Conservation (phyloP, 129 eudicot species). For the Lactuca saligna region DNA sequence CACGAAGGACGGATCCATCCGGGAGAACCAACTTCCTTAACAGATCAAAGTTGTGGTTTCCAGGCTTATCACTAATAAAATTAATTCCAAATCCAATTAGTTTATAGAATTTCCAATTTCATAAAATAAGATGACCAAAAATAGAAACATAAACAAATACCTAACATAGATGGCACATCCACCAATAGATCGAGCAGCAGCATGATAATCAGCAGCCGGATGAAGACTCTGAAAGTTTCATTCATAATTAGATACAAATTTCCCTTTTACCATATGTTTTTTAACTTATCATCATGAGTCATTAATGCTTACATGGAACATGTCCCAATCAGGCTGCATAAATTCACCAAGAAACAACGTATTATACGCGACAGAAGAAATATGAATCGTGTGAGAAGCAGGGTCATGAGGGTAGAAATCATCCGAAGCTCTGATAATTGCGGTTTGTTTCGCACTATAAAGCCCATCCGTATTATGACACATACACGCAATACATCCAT, state of each 20-base stretch:
- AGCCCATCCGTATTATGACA: constrained; percentile 87
- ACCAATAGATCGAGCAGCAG: constrained; percentile 90
- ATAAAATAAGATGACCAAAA: neutral
- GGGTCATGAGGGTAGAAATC: constrained; percentile 90
- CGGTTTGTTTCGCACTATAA: constrained; percentile 78
- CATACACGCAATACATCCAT: constrained; percentile 91
- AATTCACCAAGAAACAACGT: constrained; percentile 84
- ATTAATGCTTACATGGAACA: constrained; percentile 81
- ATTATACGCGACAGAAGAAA: constrained; percentile 87
- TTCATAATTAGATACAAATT: constrained; percentile 7
- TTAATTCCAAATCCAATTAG: neutral
- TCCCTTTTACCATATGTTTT: neutral
- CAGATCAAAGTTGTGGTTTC: constrained; percentile 84
- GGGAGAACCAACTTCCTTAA: constrained; percentile 86
- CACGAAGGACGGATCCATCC: constrained; percentile 93
- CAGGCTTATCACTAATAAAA: constrained; percentile 76
- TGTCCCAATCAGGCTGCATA: constrained; percentile 98
- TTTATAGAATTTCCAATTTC: neutral
- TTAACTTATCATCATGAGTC: no score
- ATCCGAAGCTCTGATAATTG: constrained; percentile 82
- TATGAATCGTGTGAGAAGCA: constrained; percentile 92
- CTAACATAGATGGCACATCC: constrained; percentile 95
- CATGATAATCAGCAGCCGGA: constrained; percentile 94
- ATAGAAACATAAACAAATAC: constrained; percentile 31
- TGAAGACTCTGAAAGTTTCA: constrained; percentile 68